Evolutionary conservation across 1,139 yeast species (phyloP).

Genomic region (Yamadazyma epiphylla): DNA sequence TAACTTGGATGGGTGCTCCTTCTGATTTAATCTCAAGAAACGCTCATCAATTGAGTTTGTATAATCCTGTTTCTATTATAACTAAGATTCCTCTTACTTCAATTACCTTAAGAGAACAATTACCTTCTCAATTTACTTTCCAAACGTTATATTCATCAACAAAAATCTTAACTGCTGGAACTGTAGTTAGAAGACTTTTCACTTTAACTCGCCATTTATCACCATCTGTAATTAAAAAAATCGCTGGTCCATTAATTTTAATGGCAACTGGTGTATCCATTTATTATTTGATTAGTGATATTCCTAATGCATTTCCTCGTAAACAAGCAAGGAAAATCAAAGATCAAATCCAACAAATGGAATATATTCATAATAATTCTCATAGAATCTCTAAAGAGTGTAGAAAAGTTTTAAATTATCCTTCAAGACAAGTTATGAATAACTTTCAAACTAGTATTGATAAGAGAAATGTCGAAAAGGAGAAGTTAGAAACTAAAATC

Average conservation of each 20-base stretch:
- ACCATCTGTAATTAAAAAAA: slow-evolving; percentile 27
- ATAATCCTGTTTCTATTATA: slow-evolving; percentile 33
- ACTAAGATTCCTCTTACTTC: slow-evolving; percentile 30
- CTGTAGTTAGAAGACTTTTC: slow-evolving; percentile 31
- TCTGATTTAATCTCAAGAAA: slow-evolving; percentile 25
- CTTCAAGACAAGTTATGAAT: slow-evolving; percentile 78
- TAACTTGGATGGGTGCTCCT: slow-evolving; percentile 42
- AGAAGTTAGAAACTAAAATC: slow-evolving; percentile 49
- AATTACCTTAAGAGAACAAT: slow-evolving; percentile 27
- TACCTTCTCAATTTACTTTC: slow-evolving; percentile 39
- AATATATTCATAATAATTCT: slow-evolving; percentile 76
- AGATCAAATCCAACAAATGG: slow-evolving; percentile 57
- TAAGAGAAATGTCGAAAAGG: slow-evolving; percentile 56
- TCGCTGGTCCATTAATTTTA: slow-evolving; percentile 45
- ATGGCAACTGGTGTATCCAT: slow-evolving; percentile 57
- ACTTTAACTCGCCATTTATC: slow-evolving; percentile 24
- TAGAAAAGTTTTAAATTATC: slow-evolving; percentile 73
- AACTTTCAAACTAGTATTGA: slow-evolving; percentile 73
- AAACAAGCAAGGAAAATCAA: slow-evolving; percentile 74
- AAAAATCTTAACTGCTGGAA: slow-evolving; percentile 42
- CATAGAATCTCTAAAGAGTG: slow-evolving; percentile 78
- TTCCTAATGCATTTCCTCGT: slow-evolving; percentile 86
- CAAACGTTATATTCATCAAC: slow-evolving; percentile 45
- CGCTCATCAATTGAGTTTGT: slow-evolving; percentile 26
- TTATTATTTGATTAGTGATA: slow-evolving; percentile 69